Conservation (phyloP, 2,329 filamentous ascomycete species). For the Penicillium frequentans region DNA sequence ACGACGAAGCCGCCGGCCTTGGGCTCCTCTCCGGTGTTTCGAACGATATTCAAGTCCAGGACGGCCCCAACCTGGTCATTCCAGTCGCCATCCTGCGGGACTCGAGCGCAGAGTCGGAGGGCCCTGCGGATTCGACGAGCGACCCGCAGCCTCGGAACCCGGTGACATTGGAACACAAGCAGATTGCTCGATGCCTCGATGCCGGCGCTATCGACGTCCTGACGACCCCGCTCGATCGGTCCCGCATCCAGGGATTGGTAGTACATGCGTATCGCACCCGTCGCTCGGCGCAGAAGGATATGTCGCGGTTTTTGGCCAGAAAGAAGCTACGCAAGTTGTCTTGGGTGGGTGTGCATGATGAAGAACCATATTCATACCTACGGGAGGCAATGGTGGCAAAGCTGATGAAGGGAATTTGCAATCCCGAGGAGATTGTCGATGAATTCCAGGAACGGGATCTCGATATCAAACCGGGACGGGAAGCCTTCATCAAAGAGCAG, state of each 20-base stretch:
- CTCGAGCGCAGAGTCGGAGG: slow-evolving; percentile 16
- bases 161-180: slow-evolving; percentile 46
- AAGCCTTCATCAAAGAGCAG: slow-evolving; percentile 64
- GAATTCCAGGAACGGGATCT: slow-evolving; percentile 65
- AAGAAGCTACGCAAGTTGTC: slow-evolving; percentile 79
- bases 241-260: slow-evolving; percentile 72
- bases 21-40: slow-evolving; percentile 50
- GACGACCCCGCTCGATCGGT: slow-evolving; percentile 71
- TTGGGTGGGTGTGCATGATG: slow-evolving; percentile 84
- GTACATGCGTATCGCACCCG: slow-evolving; percentile 82
- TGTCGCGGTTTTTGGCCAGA: slow-evolving; percentile 68
- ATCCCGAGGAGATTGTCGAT: slow-evolving; percentile 62
- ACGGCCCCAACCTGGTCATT: slow-evolving; percentile 49
- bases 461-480: slow-evolving; percentile 65
- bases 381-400: slow-evolving; percentile 89
- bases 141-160: slow-evolving; percentile 29
- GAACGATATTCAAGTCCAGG: slow-evolving; percentile 52
- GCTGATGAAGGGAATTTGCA: slow-evolving; percentile 86
- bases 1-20: slow-evolving; percentile 50
- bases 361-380: slow-evolving; percentile 84
- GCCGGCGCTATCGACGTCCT: slow-evolving; percentile 85
- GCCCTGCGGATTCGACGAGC: slow-evolving; percentile 4
- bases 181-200: slow-evolving; percentile 74
- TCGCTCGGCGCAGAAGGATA: slow-evolving; percentile 72
- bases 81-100: slow-evolving; percentile 50